phyloP scores from a whole-genome alignment of 345 rosid genomes.

The Odontarrhena argentea region DNA sequence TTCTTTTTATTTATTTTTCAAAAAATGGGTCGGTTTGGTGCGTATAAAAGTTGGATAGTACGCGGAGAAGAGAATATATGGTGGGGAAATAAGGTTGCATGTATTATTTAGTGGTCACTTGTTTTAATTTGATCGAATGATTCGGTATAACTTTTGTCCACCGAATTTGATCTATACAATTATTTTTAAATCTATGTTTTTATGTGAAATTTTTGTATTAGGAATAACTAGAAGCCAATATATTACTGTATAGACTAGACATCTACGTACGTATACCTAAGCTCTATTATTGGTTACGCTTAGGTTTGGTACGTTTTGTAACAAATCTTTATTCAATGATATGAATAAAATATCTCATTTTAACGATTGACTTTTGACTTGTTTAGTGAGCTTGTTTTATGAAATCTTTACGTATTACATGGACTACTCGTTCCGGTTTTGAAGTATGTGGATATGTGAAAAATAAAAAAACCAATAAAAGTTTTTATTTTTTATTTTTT shows the following conservation, averaged over 20 bases:
- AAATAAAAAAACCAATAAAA: too few relatives aligned
- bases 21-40: conserved; percentile 31
- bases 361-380: conserved; percentile 15
- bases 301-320: conserved; percentile 37
- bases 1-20: background rate
- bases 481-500: too few relatives aligned
- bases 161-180: background rate
- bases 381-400: conserved; percentile 1
- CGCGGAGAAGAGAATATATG: conserved; percentile 33
- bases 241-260: conserved; percentile 7
- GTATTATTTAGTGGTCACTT: conserved; percentile 31
- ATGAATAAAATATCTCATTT: background rate
- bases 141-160: conserved; percentile 24
- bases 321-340: conserved; percentile 1
- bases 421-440: conserved; percentile 1
- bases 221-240: conserved; percentile 1
- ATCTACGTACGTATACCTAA: conserved; percentile 19
- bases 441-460: conserved; percentile 9
- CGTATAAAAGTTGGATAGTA: conserved; percentile 31
- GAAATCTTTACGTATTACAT: background rate
- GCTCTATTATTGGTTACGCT: conserved; percentile 27
- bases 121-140: conserved; percentile 17
- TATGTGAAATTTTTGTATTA: background rate
- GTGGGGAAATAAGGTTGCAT: conserved; percentile 29
- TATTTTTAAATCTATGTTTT: conserved; percentile 2